Conservation (phyloP, 176 grass and related monocot species). For the Avena eriantha region DNA sequence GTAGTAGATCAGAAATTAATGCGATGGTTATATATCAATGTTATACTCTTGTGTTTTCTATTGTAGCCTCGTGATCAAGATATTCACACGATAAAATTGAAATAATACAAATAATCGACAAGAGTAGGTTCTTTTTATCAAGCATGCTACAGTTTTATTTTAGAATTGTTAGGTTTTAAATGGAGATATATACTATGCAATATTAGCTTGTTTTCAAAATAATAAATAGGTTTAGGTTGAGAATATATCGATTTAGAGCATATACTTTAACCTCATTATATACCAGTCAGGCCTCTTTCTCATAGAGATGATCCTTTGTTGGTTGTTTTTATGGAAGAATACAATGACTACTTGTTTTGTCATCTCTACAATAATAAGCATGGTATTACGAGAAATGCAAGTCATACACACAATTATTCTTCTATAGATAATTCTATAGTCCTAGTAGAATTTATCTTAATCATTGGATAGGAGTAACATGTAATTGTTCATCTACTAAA, state of each 20-base stretch:
- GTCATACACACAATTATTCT: neutral
- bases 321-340: neutral
- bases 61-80: neutral
- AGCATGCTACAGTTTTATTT: neutral
- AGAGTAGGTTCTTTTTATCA: neutral
- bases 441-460: neutral
- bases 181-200: neutral
- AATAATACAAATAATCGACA: neutral
- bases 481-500: neutral
- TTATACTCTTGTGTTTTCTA: neutral
- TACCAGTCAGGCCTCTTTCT: neutral
- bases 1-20: neutral
- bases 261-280: neutral
- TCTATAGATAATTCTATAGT: neutral
- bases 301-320: neutral
- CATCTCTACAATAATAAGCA: neutral
- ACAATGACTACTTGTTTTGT: neutral
- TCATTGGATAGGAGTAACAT: neutral
- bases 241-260: neutral
- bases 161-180: neutral
- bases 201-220: neutral
- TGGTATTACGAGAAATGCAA: neutral
- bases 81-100: too few relatives aligned
- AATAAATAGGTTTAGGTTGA: neutral
- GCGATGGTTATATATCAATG: neutral